These are phyloP conservation scores for Mrakia frigida DNA, from an alignment of 768 basidiomycete species.

Conservation along the genomic window DNA sequence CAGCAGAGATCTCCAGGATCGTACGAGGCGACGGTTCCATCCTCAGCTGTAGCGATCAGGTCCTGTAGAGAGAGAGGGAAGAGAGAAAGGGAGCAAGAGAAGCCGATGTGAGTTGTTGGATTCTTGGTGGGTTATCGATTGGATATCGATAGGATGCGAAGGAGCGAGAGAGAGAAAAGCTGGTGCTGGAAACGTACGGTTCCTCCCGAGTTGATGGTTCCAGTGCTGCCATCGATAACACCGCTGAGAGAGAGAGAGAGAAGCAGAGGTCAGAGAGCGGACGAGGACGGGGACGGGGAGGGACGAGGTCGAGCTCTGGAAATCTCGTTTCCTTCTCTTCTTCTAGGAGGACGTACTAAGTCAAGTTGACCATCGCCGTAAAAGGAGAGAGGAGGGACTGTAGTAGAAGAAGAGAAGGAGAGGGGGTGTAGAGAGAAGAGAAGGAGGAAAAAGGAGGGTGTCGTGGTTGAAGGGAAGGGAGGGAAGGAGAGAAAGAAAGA, in stretches of 20 bases:
- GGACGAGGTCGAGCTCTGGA: neutral
- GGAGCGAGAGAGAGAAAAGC: too few species aligned
- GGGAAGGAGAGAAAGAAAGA: neutral
- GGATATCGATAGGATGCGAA: neutral
- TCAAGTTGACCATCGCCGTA: slow-evolving; percentile 16
- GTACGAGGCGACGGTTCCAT: slow-evolving; percentile 35
- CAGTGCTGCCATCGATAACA: neutral
- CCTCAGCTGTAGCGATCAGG: slow-evolving; percentile 26
- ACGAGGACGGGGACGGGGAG: neutral
- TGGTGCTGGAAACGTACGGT: too few species aligned
- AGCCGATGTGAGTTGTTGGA: neutral
- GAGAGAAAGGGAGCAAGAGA: neutral
- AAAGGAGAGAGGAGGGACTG: neutral
- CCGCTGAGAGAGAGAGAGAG: neutral
- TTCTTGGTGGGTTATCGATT: neutral
- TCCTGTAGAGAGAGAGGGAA: slow-evolving; percentile 12
- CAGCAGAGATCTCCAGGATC: slow-evolving; percentile 65
- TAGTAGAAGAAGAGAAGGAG: neutral
- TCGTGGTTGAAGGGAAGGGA: neutral
- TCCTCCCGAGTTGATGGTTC: slow-evolving; percentile 22
- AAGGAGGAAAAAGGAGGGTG: neutral
- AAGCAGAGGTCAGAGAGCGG: neutral
- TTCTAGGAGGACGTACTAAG: neutral
- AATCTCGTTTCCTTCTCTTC: too few species aligned
- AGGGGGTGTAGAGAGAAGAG: neutral